phyloP scores from a whole-genome alignment of 805 yeast species.

The Wickerhamomyces queroliae region DNA sequence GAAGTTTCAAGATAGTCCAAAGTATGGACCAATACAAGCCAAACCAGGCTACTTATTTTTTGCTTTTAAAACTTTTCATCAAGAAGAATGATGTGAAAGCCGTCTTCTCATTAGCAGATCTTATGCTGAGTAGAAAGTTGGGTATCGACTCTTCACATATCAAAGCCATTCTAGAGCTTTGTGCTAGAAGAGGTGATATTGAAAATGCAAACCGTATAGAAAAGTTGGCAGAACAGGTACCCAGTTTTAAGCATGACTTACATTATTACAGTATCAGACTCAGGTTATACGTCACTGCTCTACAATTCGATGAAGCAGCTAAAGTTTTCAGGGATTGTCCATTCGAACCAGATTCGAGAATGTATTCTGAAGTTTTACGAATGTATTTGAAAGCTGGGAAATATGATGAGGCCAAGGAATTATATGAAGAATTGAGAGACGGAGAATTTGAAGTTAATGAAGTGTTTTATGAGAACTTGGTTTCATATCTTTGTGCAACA shows the following conservation, averaged over 20 bases:
- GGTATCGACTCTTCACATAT: not conserved
- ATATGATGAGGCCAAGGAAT: not conserved
- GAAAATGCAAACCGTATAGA: not conserved
- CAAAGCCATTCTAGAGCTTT: not conserved
- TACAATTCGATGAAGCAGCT: not conserved
- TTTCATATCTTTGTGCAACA: not conserved
- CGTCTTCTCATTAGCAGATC: not conserved
- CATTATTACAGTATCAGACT: not conserved
- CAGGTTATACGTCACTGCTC: not conserved
- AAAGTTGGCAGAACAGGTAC: not conserved
- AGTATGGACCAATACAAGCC: not conserved
- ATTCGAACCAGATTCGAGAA: not conserved
- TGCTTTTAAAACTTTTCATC: not conserved
- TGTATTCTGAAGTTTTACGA: not conserved
- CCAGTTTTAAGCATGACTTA: not conserved
- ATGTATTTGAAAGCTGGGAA: not conserved
- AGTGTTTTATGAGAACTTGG: not conserved
- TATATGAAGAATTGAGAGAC: not conserved
- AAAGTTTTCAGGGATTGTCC: not conserved
- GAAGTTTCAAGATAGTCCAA: not conserved
- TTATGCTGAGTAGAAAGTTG: not conserved
- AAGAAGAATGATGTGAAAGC: not conserved
- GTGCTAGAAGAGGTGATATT: not conserved
- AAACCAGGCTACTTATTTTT: not conserved
- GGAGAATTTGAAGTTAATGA: not conserved